A percentile compares a stretch with the other conserved stretches of the same genome.
phyloP scores from a whole-genome alignment of 2,329 filamentous ascomycete species.

The Ascochyta viciae-villosae region DNA sequence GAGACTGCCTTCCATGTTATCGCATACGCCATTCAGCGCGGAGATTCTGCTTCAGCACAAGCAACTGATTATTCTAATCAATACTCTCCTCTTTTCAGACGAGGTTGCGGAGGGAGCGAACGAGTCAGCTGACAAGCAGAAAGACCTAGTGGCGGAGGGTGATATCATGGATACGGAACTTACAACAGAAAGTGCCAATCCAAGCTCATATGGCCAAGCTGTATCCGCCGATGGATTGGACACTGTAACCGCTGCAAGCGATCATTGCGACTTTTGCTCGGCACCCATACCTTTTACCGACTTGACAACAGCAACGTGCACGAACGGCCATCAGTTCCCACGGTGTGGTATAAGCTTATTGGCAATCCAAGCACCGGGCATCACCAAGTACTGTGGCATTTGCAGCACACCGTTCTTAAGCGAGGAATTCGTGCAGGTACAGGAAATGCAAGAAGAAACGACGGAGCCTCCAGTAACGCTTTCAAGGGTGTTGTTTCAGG shows the following conservation, averaged over 20 bases:
- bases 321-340: constrained; percentile 61
- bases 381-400: constrained; percentile 62
- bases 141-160: neutral
- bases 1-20: constrained; percentile 26
- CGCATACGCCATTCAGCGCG: constrained; percentile 27
- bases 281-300: constrained; percentile 57
- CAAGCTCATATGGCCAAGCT: neutral
- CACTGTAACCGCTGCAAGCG: constrained; percentile 29
- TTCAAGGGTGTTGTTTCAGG: constrained; percentile 40
- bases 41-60: constrained; percentile 31
- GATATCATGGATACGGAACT: neutral
- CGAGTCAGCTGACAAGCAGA: neutral
- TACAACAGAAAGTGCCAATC: neutral
- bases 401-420: constrained; percentile 59
- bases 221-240: neutral
- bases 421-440: constrained; percentile 48
- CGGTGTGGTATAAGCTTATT: constrained; percentile 63
- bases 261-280: constrained; percentile 62
- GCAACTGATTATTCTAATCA: constrained; percentile 29
- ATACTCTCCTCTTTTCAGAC: constrained; percentile 18
- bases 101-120: neutral
- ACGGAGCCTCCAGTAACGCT: constrained; percentile 29
- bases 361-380: constrained; percentile 61
- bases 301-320: constrained; percentile 56
- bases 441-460: constrained; percentile 22